Evolutionary conservation across 164 flowering plant genomes (phyloP), one percentile per base, ranked within the genome.

Genomic region (Magnolia kwangsiensis): DNA sequence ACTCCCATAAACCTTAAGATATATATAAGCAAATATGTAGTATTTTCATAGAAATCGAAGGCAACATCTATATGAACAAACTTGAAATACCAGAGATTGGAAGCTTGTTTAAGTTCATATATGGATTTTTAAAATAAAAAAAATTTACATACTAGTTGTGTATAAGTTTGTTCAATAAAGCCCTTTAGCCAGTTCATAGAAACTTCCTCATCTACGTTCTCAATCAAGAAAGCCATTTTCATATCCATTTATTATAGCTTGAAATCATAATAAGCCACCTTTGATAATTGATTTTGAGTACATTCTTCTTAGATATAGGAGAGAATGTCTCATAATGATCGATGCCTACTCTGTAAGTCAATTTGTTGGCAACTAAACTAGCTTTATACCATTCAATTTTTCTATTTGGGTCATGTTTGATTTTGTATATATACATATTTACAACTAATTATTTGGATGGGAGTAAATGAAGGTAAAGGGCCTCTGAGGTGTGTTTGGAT

Each of bases 211-310:
- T 37, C 45, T 37, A 37, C 4, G 45, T 37, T 37, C 7, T 5
- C 45, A 37, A 3, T 37, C 45, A 37, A 37, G 45, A 37, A 23
- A 51, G 49, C 1, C 1, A 0, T 21, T n/a, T 29, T 50, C 11
- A 49, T 65, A 50, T 72, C 23, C 51, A 14, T 74, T 64, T 61
- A 69, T 4, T 63, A 21, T 21, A 74, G 3, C 68, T 74, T 20
- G 5, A 61, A 7, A 29, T 74, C 76, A 74, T 63, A 61, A 29
- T 74, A 65, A 72, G 75, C 50, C 19, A 63, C 51, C 29, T 37
- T 31, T 58, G 55, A 50, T 21, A 24, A 63, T 59, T 73, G 19
- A 61, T 63, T 58, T 20, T 58, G 8, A 73, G 67, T 29, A 50
- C 59, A 29, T 50, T 21, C 67, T 73, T 73, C 45, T 37, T 37